Percentiles rank a stretch among this genome's conserved stretches.
phyloP scores from a whole-genome alignment of 2,329 filamentous ascomycete species.

The Pseudophaeomoniella oleicola region DNA sequence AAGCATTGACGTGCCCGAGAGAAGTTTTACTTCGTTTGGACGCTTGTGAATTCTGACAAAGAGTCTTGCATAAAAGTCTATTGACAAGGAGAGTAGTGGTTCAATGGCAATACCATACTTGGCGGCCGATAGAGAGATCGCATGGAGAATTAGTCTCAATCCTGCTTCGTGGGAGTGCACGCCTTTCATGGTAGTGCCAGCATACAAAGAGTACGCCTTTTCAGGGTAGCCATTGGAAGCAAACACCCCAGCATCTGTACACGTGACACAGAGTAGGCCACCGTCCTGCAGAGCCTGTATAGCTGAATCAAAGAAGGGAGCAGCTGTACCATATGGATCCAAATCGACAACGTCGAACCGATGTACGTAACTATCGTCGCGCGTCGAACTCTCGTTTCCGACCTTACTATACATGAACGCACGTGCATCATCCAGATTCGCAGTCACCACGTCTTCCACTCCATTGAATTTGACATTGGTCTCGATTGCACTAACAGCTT shows the following conservation, averaged over 20 bases:
- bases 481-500: conserved; percentile 66
- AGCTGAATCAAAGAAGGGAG: conserved; percentile 81
- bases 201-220: conserved; percentile 88
- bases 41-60: conserved; percentile 74
- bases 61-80: conserved; percentile 86
- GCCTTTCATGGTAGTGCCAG: conserved; percentile 75
- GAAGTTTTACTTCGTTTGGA: conserved; percentile 75
- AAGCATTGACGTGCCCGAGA: conserved; percentile 82
- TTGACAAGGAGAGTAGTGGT: conserved; percentile 79
- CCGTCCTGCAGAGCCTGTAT: conserved; percentile 78
- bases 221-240: conserved; percentile 88
- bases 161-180: conserved; percentile 79
- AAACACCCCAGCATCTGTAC: conserved; percentile 91
- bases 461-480: conserved; percentile 75
- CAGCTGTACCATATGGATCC: conserved; percentile 89
- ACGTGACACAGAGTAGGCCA: conserved; percentile 85
- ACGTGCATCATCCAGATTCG: conserved; percentile 69
- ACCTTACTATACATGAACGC: conserved; percentile 76
- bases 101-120: conserved; percentile 81
- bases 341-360: conserved; percentile 91
- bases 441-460: conserved; percentile 53
- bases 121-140: conserved; percentile 64
- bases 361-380: conserved; percentile 22
- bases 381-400: conserved; percentile 26
- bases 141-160: conserved; percentile 70